Conservation (phyloP, 257 asterid genomes). For the Penstemon eatonii region DNA sequence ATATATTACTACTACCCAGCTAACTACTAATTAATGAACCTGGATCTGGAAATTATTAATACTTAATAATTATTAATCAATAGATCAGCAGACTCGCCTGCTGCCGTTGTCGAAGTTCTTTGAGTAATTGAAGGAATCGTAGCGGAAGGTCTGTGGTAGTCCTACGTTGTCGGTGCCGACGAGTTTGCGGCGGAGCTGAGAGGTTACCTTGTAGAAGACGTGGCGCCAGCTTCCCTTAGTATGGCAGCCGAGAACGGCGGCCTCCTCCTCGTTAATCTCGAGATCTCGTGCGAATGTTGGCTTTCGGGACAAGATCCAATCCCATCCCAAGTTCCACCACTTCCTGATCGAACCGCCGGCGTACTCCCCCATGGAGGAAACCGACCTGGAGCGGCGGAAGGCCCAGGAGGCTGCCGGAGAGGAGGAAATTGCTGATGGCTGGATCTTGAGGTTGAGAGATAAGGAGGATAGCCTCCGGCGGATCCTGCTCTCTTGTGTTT, state of each 20-base stretch:
- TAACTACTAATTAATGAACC: not conserved
- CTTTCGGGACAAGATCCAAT: constrained; percentile 72
- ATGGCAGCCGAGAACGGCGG: constrained; percentile 61
- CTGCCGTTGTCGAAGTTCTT: constrained; percentile 46
- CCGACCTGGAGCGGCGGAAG: constrained; percentile 66
- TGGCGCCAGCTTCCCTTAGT: constrained; percentile 82
- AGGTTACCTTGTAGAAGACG: constrained; percentile 62
- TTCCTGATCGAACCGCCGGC: constrained; percentile 55
- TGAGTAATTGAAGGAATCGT: constrained; percentile 45
- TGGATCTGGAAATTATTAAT: not conserved
- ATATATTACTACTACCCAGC: not conserved
- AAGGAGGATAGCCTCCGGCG: constrained; percentile 66
- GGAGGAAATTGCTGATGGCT: constrained; percentile 31
- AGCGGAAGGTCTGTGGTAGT: constrained; percentile 76
- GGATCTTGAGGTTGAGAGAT: constrained; percentile 58
- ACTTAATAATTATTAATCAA: not conserved
- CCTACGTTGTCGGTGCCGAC: constrained; percentile 52
- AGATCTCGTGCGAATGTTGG: constrained; percentile 78
- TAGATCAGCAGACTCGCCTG: constrained; percentile 22
- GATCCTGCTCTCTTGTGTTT: constrained; percentile 31
- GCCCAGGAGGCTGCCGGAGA: constrained; percentile 41
- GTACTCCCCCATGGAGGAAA: constrained; percentile 44
- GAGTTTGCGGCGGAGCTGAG: constrained; percentile 63
- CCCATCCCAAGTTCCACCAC: constrained; percentile 92
- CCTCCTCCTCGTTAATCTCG: constrained; percentile 83